Evolutionary conservation across 1,139 yeast species (phyloP), one percentile per base, ranked within the genome.

Genomic region (Geotrichum cucujoidarum): DNA sequence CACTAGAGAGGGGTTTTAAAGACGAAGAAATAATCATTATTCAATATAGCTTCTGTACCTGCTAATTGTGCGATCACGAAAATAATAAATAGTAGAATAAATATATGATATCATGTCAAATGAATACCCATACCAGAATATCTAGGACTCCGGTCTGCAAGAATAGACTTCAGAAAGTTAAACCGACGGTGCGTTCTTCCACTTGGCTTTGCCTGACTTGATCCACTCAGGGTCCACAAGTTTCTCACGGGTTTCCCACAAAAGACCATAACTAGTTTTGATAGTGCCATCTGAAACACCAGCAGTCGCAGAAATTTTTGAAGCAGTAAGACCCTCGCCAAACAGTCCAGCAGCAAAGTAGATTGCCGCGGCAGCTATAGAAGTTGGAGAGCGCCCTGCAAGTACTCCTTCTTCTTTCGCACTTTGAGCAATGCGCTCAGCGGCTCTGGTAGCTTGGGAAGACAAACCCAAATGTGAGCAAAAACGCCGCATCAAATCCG

Each of bases 221-320:
- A 84, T 67, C 90, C 96, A 85, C 55, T 75, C 76, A 30, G 89
- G 92, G 62, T 88, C 95, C 20, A 88, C 75, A 48, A 89, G 75
- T 54, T 81, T 79, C 39, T 83, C 88, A 49, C 72, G 67, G 54
- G 82, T 86, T 55, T 86, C 90, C 64, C 78, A 83, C 70, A 92
- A 72, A 41, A 83, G 82, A 66, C 86, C 86, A 65, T 88, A 92
- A 43, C 95, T 83, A 2, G 97, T 88, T 66, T 92, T 88, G 60
- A 92, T 92, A 1, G 98, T 92, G 57, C 97, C 97, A 63, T 92
- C 98, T 61, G 95, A 86, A 18, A 92, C 98, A 56, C 97, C 98
- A n/a, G 97, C 81, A 59, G 86, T 87, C 58, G 89, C 96, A 7
- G 95, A 87, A 51, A 92, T 90, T 62, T 80, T 84, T 2, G 85